Percentiles rank a stretch among this genome's conserved stretches.
phyloP scores from a whole-genome alignment of 306 rosid genomes.

The Sesbania bispinosa region DNA sequence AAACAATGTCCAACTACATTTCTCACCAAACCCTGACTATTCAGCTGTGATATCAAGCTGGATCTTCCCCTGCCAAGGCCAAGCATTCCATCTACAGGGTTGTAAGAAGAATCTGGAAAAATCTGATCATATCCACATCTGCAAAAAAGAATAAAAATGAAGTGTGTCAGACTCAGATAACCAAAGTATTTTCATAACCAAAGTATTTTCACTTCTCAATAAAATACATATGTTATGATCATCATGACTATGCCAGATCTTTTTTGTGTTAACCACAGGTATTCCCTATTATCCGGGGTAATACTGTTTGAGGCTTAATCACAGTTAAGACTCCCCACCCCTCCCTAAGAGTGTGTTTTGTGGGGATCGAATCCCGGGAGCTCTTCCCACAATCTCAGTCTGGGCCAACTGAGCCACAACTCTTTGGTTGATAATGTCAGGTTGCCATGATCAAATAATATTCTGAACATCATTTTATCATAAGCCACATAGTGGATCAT shows the following conservation, averaged over 20 bases:
- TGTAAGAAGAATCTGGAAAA: constrained; percentile 58
- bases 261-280: too few relatives aligned
- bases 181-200: too few relatives aligned
- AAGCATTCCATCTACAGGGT: constrained; percentile 79
- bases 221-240: too few relatives aligned
- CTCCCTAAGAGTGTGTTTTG: too few relatives aligned
- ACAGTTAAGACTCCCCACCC: too few relatives aligned
- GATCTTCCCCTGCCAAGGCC: constrained; percentile 87
- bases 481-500: background rate
- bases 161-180: background rate
- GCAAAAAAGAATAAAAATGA: constrained; percentile 21
- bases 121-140: constrained; percentile 89
- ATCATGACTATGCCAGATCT: too few relatives aligned
- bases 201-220: background rate
- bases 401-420: too few relatives aligned
- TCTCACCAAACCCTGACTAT: constrained; percentile 59
- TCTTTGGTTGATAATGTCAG: too few relatives aligned
- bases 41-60: constrained; percentile 76
- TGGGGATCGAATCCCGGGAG: too few relatives aligned
- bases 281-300: too few relatives aligned
- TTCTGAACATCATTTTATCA: background rate
- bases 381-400: too few relatives aligned
- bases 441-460: background rate
- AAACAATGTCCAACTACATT: constrained; percentile 86
- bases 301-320: too few relatives aligned